Base-by-base conservation (phyloP, 2,329 filamentous ascomycete species). In the Aotearoamyces nothofagi region DNA sequence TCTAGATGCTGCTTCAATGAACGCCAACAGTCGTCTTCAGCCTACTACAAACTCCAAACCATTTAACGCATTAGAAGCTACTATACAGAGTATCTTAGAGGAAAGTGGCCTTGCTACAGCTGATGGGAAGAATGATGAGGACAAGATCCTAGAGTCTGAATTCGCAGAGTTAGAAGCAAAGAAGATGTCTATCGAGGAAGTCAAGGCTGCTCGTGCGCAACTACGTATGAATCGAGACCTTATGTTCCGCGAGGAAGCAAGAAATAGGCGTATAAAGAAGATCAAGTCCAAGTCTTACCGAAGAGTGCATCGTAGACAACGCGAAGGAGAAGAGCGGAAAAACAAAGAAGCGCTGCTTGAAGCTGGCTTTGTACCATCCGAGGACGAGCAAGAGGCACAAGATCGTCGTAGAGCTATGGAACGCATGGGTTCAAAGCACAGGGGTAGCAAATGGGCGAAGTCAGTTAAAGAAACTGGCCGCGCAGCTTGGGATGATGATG, bases 281-380 rank as follows among this genome's bases (percentile, higher is more conserved):
- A 98, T 98, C 58, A 98, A 98, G 64, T 92, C 81, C 50, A 98
- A 94, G 53, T 71, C 84, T 1, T 98, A 92, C 50, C 80, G 87
- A 31, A 77, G 86, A 24, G 78, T 96, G 9, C 87, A 96, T 54
- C 74, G 87, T 20, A 93, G 78, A 49, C 80, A 79, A 47, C 61
- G 70, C 9, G 69, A 77, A 47, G 63, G 62, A 37, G 47, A 66
- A 34, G 61, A 67, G 27, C 56, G 69, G 35, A 56, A 63, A 27
- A 69, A 77, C 39, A 58, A 60, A 31, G 61, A 69, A 33, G 63
- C 65, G 22, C 53, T 75, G 29, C 57, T 61, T 26, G 68, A 70
- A 28, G 66, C 66, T 11, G 70, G 68, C 3, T 57, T 71, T 28
- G 62, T 72, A 35, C 53, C 68, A 19, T 71, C 69, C 10, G 72